Evolutionary conservation across 805 yeast genomes (phyloP), one percentile per base, ranked within the genome.

Genomic region (Lipomyces mesembrius): DNA sequence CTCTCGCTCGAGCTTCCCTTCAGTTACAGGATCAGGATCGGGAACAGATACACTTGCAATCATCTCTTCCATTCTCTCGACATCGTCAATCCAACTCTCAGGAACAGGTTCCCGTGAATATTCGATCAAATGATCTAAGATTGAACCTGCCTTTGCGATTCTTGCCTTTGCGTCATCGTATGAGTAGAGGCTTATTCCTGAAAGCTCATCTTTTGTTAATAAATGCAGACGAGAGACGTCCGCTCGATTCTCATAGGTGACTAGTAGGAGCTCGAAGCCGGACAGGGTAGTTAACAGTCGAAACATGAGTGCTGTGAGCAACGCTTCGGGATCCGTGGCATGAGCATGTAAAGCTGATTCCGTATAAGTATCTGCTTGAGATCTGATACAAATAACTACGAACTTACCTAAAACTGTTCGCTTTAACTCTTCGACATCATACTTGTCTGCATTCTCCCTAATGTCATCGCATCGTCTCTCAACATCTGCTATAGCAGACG

Each of bases 1-100:
- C 1, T 43, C 49, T 17, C 3, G 20, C 20, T 43, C 22, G 49
- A 17, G 20, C 20, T 43, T 17, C 4, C 9, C 49, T 8, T 37
- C 9, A 17, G 20, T 43, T 6, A 7, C 49, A 43, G 22, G 22
- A 17, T 43, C 49, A n/a, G 22, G n/a, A 17, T 43, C 22, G 49
- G 11, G 49, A 17, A 43, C 8, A 43, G 49, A 17, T 17, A n/a
- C 22, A 17, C 22, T 43, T 9, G 35, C 55, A 35, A 65, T 32
- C 4, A 46, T 55, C 57, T 51, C 46, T 55, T 67, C 70, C 43
- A 62, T 25, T 17, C 54, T 43, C n/a, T 68, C 71, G 22, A 68
- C 66, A 17, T 57, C 53, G 43, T 66, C 68, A 20, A 68, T 68
- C 71, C 71, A 68, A 12, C 25, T 43, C 29, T 68, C 71, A 17